Conservation (phyloP, 2,329 filamentous ascomycete genomes). For the Calonectria crousiana region DNA sequence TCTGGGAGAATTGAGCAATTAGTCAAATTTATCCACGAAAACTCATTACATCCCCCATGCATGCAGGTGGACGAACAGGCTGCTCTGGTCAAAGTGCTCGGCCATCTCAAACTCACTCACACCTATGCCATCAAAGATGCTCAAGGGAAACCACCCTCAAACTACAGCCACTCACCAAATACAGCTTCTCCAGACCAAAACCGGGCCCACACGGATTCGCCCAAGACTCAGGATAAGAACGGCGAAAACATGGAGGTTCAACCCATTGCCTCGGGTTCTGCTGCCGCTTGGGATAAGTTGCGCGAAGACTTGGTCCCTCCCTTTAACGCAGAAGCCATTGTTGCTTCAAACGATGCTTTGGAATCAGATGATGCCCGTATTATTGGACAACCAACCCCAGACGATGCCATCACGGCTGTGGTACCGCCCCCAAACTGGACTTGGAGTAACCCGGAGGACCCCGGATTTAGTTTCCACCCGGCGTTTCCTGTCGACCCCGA, state of each 20-base stretch:
- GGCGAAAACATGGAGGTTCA: not conserved
- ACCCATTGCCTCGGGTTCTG: not conserved
- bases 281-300: constrained; percentile 15
- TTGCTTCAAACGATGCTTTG: not conserved
- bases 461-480: constrained; percentile 24
- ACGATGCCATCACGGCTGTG: constrained; percentile 1
- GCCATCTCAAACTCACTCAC: constrained; percentile 29
- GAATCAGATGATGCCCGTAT: constrained; percentile 9
- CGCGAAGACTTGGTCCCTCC: not conserved
- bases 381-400: constrained; percentile 13
- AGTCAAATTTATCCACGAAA: constrained; percentile 53
- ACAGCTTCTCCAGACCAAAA: constrained; percentile 5
- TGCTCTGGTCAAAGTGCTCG: constrained; percentile 30
- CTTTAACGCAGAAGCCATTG: not conserved
- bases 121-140: constrained; percentile 30
- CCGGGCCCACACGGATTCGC: not conserved
- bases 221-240: not conserved
- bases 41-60: constrained; percentile 52
- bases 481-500: constrained; percentile 26
- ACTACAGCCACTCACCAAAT: not conserved
- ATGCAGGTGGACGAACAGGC: constrained; percentile 46
- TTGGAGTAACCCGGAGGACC: constrained; percentile 27
- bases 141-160: not conserved
- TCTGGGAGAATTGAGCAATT: constrained; percentile 32
- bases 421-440: constrained; percentile 24